phyloP scores from a whole-genome alignment of 2,329 filamentous ascomycete species.

The Fusarium humuli region DNA sequence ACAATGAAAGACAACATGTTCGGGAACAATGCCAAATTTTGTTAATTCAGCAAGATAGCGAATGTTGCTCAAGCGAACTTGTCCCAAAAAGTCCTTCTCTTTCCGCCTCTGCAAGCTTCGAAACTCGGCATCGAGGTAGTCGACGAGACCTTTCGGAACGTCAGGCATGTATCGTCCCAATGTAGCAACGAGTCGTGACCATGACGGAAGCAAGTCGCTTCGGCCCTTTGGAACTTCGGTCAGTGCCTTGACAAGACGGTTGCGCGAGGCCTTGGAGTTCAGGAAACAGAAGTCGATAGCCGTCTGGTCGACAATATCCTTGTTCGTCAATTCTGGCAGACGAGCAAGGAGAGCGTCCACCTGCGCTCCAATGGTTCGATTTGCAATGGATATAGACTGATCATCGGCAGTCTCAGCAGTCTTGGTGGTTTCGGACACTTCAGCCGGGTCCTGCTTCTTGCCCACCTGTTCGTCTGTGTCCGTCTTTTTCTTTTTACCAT shows the following conservation, averaged over 20 bases:
- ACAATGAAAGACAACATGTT: slow-evolving; percentile 99
- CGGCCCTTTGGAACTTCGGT: slow-evolving; percentile 96
- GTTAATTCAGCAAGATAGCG: slow-evolving; percentile 98
- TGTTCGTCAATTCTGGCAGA: slow-evolving; percentile 90
- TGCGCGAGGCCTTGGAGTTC: slow-evolving; percentile 97
- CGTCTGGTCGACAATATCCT: slow-evolving; percentile 90
- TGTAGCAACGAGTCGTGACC: slow-evolving; percentile 92
- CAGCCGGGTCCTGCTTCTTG: slow-evolving; percentile 73
- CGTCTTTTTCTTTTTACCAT: slow-evolving; percentile 91
- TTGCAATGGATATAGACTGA: slow-evolving; percentile 91
- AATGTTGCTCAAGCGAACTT: slow-evolving; percentile 92
- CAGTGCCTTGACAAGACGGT: slow-evolving; percentile 90
- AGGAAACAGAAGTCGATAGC: slow-evolving; percentile 98
- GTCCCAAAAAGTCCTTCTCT: slow-evolving; percentile 95
- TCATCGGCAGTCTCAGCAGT: slow-evolving; percentile 73
- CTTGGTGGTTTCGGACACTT: slow-evolving; percentile 64
- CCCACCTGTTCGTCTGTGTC: slow-evolving; percentile 85
- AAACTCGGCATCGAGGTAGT: slow-evolving; percentile 96
- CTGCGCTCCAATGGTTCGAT: slow-evolving; percentile 97
- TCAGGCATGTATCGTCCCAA: slow-evolving; percentile 94
- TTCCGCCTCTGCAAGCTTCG: slow-evolving; percentile 96
- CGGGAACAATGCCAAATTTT: slow-evolving; percentile 97
- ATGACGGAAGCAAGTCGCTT: slow-evolving; percentile 88
- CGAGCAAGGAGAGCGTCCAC: slow-evolving; percentile 90
- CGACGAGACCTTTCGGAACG: slow-evolving; percentile 89